Evolutionary conservation across 345 rosid genomes (phyloP).

Genomic region (Sisymbrium irio): DNA sequence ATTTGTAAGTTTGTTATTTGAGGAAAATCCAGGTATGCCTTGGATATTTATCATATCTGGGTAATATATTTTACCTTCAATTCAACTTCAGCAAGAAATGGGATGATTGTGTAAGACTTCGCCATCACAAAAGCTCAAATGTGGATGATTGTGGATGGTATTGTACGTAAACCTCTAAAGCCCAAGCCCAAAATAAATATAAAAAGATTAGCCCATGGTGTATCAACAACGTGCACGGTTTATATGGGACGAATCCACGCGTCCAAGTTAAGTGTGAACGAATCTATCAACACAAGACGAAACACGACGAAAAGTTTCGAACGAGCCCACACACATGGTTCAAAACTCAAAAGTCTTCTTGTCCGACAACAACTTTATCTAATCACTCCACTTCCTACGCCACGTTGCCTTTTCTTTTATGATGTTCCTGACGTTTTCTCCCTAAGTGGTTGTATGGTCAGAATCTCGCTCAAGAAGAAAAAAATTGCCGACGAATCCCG

Average conservation of each 20-base stretch:
- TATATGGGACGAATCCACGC: neutral
- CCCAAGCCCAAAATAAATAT: neutral
- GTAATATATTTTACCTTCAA: too few relatives aligned
- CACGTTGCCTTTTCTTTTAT: neutral
- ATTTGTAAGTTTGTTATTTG: neutral
- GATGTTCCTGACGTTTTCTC: neutral
- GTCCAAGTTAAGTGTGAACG: neutral
- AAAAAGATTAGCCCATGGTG: neutral
- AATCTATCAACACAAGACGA: neutral
- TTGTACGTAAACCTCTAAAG: neutral
- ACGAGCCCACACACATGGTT: neutral
- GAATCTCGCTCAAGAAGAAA: neutral
- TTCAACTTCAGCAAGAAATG: too few relatives aligned
- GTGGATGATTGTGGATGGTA: neutral
- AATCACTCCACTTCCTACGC: neutral
- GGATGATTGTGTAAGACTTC: too few relatives aligned
- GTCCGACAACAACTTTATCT: neutral
- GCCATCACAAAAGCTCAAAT: neutral
- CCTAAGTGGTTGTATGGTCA: neutral
- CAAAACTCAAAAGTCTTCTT: neutral
- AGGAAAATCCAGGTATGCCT: neutral
- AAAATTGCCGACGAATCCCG: neutral
- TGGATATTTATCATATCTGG: too few relatives aligned
- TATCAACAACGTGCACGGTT: neutral
- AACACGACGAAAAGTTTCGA: too few relatives aligned